Percentiles rank a stretch among this genome's conserved stretches.
phyloP scores from a whole-genome alignment of 352 stramenopile species.

The Pythium inflatum region DNA sequence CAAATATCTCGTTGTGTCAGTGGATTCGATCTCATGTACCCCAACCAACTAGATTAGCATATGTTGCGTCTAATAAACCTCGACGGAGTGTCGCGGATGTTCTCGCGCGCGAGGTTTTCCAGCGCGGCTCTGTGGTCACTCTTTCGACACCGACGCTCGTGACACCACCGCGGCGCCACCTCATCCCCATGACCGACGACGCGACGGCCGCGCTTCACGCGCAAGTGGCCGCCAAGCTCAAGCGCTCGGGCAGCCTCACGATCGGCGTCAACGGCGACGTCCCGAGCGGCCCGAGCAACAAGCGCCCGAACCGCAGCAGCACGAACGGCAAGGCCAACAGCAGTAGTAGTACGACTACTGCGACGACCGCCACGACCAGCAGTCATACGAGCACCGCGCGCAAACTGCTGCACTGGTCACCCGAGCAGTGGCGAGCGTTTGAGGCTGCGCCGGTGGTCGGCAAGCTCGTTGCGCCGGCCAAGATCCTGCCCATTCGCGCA shows the following conservation, averaged over 20 bases:
- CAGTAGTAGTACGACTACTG: not conserved
- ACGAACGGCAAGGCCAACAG: conserved; percentile 5
- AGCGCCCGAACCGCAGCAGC: conserved; percentile 27
- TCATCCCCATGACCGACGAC: conserved; percentile 27
- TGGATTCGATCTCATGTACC: too few relatives aligned
- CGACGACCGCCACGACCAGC: not conserved
- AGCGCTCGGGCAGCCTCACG: conserved; percentile 27
- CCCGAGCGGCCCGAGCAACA: conserved; percentile 12
- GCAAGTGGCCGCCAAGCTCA: conserved; percentile 35
- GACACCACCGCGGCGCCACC: not conserved
- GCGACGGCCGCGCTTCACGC: conserved; percentile 26
- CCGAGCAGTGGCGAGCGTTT: conserved; percentile 65
- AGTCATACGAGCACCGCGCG: conserved; percentile 43
- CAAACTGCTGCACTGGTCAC: conserved; percentile 73
- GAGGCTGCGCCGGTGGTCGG: conserved; percentile 60
- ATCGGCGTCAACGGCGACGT: conserved; percentile 20
- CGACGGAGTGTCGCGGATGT: too few relatives aligned
- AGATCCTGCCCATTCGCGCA: conserved; percentile 77
- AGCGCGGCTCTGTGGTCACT: conserved; percentile 17
- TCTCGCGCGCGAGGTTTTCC: conserved; percentile 10
- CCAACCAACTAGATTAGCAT: too few relatives aligned
- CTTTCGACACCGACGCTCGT: conserved; percentile 12
- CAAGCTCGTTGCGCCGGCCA: conserved; percentile 52
- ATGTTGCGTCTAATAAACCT: too few relatives aligned
- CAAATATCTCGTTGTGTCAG: too few relatives aligned